Base-by-base conservation (phyloP, 805 yeast genomes). In the Barnettozyma vustinii region DNA sequence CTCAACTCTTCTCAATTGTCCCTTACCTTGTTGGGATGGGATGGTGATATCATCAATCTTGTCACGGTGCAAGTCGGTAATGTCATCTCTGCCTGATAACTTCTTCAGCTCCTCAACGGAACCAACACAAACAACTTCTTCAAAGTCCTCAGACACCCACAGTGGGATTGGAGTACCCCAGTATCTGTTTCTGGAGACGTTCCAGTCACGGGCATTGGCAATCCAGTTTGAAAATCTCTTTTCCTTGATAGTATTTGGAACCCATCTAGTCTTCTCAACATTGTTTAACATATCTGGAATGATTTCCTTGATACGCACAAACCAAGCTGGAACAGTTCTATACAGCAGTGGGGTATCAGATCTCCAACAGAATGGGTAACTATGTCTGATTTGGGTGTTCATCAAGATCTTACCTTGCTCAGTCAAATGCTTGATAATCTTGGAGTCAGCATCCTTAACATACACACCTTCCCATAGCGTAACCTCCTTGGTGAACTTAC, bases 301-400 rank as follows among this genome's bases (percentile, higher is more conserved):
- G 65, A 87, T 79, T 48, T 88, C 91, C 58, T 79, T 81, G 49
- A 94, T 86, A 66, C 96, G 84, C 52, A 94, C 94, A 63, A 94
- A 94, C 99, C 99, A 94, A 32, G 98, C 92, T 45, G 99, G 99
- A 57, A 94, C 97, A 36, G 97, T 84, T 74, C 96, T 83, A 76
- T 94, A 94, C 57, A 94, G 70, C 66, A 94, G 81, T 47, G 99
- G 99, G 27, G 99, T 94, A 66, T 94, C 99, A 3, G 98, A 92
- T 80, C 99, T 86, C 99, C 99, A 94, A 75, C 99, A 94, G 85
- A 94, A 94, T 62, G 99, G 99, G 71, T 94, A 94, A 69, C 96
- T 85, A 77, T 94, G 99, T 72, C 83, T 83, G 57, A 91, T 77
- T 75, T 94, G 98, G 40, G 88, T 74, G 50, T 83, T 84, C 40